A percentile compares a stretch with the other conserved stretches of the same genome.
Evolutionary conservation across 2,329 filamentous ascomycete genomes (phyloP).

Genomic region (Alternaria sp.): DNA sequence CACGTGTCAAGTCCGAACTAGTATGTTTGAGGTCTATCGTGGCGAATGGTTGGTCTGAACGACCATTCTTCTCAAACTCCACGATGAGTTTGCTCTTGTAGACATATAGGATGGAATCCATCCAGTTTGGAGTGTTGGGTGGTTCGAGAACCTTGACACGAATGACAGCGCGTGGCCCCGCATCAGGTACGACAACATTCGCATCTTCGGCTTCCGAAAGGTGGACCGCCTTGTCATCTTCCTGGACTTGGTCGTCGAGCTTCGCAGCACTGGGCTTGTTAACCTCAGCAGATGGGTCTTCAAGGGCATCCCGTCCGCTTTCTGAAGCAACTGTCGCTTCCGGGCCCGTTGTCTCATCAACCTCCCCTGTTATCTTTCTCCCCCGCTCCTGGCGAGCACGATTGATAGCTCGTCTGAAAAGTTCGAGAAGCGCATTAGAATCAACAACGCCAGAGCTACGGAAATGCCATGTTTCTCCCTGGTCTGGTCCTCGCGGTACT

Average conservation of each 20-base stretch:
- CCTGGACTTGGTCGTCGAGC: background rate
- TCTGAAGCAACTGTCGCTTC: background rate
- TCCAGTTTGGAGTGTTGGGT: no score
- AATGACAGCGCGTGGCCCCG: background rate
- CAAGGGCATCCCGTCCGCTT: accelerated
- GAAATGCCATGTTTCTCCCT: background rate
- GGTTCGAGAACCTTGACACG: no score
- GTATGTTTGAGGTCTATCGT: background rate
- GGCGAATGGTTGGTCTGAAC: background rate
- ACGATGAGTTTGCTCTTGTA: background rate
- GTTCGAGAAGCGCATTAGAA: conserved; percentile 4
- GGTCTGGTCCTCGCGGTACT: background rate
- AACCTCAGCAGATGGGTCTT: background rate
- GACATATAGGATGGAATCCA: background rate
- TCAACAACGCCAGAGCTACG: background rate
- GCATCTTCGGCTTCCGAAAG: background rate
- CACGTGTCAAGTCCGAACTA: no score
- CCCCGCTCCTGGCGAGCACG: background rate
- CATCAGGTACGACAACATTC: background rate
- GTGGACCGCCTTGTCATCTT: background rate
- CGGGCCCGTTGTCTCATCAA: background rate
- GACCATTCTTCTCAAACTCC: background rate
- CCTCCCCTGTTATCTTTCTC: background rate
- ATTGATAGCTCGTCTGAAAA: conserved; percentile 4
- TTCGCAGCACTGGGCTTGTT: background rate